phyloP scores from a whole-genome alignment of 202 grass and related monocot genomes.

The Hordeum pubiflorum region DNA sequence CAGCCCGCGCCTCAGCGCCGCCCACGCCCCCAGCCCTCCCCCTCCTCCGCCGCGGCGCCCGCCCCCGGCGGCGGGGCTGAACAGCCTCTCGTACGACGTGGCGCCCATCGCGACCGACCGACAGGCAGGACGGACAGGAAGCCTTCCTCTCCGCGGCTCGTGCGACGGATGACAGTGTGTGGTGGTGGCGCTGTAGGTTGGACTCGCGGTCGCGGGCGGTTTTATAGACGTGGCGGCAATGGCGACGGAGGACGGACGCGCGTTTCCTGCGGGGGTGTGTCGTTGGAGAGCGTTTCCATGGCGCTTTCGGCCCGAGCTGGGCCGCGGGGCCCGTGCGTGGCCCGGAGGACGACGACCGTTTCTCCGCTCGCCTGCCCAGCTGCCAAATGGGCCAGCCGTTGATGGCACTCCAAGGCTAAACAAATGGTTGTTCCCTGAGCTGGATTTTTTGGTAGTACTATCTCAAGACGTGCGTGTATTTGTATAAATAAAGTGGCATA shows the following conservation, averaged over 20 bases:
- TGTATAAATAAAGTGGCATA: background rate
- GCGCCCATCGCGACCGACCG: conserved; percentile 13
- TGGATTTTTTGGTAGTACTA: background rate
- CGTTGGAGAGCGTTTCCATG: background rate
- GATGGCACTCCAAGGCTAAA: background rate
- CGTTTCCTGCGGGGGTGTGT: background rate
- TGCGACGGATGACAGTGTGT: background rate
- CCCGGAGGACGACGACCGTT: background rate
- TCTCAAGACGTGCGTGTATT: background rate
- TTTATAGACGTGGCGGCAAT: conserved; percentile 20
- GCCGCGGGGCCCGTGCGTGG: background rate
- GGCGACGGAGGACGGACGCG: background rate
- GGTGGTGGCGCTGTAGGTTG: background rate
- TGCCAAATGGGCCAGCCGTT: conserved; percentile 21
- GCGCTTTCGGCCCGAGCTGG: background rate
- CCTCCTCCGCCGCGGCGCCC: background rate
- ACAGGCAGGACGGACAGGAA: background rate
- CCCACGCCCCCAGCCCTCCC: conserved; percentile 3
- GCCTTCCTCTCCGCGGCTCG: background rate
- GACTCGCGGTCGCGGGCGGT: background rate
- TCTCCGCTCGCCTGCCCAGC: background rate
- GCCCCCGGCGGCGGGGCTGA: background rate
- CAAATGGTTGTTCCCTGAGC: background rate
- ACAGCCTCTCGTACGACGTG: conserved; percentile 31
- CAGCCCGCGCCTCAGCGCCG: conserved; percentile 22